phyloP scores from a whole-genome alignment of 805 yeast species.

The Schwanniomyces polymorphus region DNA sequence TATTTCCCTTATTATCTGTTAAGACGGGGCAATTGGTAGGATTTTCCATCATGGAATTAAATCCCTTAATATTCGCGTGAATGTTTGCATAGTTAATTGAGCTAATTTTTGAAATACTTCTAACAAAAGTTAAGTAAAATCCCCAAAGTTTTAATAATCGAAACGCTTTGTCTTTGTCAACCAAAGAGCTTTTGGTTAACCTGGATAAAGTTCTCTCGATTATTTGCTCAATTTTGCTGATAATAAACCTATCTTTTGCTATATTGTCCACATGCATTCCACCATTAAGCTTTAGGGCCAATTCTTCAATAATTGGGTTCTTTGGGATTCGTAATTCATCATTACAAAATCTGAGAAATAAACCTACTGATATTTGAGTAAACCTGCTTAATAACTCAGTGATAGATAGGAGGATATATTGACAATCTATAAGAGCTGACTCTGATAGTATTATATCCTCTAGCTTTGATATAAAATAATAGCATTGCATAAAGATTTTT shows the following conservation, averaged over 20 bases:
- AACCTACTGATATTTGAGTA: slow-evolving; percentile 32
- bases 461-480: not conserved
- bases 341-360: slow-evolving; percentile 23
- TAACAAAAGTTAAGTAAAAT: slow-evolving; percentile 37
- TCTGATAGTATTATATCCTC: slow-evolving; percentile 5
- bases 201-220: slow-evolving; percentile 11
- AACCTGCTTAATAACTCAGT: slow-evolving; percentile 30
- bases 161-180: slow-evolving; percentile 12
- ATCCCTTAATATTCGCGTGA: slow-evolving; percentile 29
- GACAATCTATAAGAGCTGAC: slow-evolving; percentile 3
- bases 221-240: slow-evolving; percentile 6
- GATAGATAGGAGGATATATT: slow-evolving; percentile 22
- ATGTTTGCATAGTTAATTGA: slow-evolving; percentile 31
- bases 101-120: slow-evolving; percentile 26
- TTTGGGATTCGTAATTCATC: slow-evolving; percentile 8
- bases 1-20: not conserved
- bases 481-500: not conserved
- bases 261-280: not conserved
- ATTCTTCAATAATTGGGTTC: slow-evolving; percentile 2
- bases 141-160: slow-evolving; percentile 36
- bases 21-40: slow-evolving; percentile 11
- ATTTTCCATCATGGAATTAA: slow-evolving; percentile 9
- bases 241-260: slow-evolving; percentile 2
- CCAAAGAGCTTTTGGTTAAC: slow-evolving; percentile 9
- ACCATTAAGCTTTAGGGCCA: not conserved